These are phyloP conservation scores for Exophiala bonariae DNA, from an alignment of 2,329 filamentous ascomycete species.

Conservation along the genomic window DNA sequence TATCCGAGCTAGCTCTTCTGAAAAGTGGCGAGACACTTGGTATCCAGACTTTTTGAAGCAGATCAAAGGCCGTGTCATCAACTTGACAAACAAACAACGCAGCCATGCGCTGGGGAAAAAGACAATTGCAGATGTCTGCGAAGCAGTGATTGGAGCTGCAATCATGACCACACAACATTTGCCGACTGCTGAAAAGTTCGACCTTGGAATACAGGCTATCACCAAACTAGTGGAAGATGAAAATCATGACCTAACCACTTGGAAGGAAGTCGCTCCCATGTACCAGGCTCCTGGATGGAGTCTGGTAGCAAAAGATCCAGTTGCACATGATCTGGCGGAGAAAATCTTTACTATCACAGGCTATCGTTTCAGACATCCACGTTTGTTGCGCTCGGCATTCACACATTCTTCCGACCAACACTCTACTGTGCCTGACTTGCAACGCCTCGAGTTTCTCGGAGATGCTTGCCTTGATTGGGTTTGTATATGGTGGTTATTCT, in stretches of 20 bases:
- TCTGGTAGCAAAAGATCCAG: constrained; percentile 50
- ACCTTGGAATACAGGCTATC: constrained; percentile 61
- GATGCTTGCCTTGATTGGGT: constrained; percentile 86
- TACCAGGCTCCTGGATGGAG: constrained; percentile 24
- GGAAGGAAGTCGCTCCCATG: constrained; percentile 66
- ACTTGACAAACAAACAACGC: constrained; percentile 33
- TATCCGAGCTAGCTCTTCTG: constrained; percentile 67
- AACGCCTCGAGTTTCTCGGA: constrained; percentile 88
- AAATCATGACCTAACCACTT: constrained; percentile 69
- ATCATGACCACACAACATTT: constrained; percentile 55
- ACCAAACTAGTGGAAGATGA: constrained; percentile 63
- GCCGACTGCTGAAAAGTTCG: constrained; percentile 46
- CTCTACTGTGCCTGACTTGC: constrained; percentile 81
- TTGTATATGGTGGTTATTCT: constrained; percentile 79
- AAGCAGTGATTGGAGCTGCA: constrained; percentile 88
- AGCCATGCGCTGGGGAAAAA: constrained; percentile 79
- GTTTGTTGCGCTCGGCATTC: constrained; percentile 79
- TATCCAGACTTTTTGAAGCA: constrained; percentile 80
- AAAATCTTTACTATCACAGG: constrained; percentile 61
- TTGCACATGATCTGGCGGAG: constrained; percentile 67
- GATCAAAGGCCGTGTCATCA: constrained; percentile 66
- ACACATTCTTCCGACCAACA: constrained; percentile 80
- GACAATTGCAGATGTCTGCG: constrained; percentile 89
- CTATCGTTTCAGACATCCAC: constrained; percentile 72
- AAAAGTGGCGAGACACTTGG: constrained; percentile 75